Evolutionary conservation across 176 grass and related monocot species (phyloP).

Genomic region (Carex littledalei): DNA sequence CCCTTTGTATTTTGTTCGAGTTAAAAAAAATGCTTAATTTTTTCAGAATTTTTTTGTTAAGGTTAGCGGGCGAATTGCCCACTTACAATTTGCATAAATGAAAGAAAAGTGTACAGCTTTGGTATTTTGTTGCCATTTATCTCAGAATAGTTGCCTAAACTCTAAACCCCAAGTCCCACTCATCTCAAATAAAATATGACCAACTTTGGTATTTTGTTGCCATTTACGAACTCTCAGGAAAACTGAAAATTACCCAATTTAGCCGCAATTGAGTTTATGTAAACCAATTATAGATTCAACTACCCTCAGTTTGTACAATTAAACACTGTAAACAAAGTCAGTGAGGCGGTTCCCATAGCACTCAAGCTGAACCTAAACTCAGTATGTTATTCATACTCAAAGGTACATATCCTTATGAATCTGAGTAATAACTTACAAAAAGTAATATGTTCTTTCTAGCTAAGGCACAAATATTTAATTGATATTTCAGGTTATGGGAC

Average conservation of each 20-base stretch:
- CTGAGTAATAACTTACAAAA: neutral
- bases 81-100: too few species aligned
- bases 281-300: neutral
- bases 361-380: neutral
- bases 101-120: too few species aligned
- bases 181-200: too few species aligned
- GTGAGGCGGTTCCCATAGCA: neutral
- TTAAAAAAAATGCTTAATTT: neutral
- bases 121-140: too few species aligned
- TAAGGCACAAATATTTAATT: neutral
- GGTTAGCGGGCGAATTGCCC: too few species aligned
- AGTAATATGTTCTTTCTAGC: neutral
- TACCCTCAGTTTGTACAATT: neutral
- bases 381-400: neutral
- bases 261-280: neutral
- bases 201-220: too few species aligned
- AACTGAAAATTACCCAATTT: neutral
- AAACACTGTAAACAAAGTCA: neutral
- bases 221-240: neutral
- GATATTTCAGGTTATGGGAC: conserved; percentile 69
- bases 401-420: neutral
- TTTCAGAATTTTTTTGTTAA: neutral
- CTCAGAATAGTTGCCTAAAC: too few species aligned
- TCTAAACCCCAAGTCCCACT: too few species aligned
- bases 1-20: neutral